These are phyloP conservation scores for Ceratocystiopsis minuta DNA, from an alignment of 2,329 filamentous ascomycete genomes.

Conservation along the genomic window DNA sequence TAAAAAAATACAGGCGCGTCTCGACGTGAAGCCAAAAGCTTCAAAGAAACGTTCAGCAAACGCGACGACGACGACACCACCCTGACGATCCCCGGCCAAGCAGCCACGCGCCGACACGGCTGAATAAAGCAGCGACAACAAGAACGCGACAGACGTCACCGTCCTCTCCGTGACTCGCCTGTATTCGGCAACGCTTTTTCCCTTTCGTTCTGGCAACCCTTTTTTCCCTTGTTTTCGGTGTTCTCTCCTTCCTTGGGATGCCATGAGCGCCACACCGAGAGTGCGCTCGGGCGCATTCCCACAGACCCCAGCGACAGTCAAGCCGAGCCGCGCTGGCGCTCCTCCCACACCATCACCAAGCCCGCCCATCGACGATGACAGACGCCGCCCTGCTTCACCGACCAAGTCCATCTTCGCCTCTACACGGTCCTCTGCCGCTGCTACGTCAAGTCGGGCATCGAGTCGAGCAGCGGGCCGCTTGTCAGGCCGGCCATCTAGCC, in stretches of 20 bases:
- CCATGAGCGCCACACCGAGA: constrained; percentile 13
- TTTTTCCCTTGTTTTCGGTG: background rate
- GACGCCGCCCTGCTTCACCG: background rate
- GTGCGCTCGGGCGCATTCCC: constrained; percentile 13
- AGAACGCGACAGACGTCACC: too few species aligned
- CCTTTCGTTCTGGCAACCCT: background rate
- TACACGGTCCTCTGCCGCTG: background rate
- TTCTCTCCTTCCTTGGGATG: constrained; percentile 4
- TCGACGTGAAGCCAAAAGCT: constrained; percentile 18
- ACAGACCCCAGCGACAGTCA: constrained; percentile 9
- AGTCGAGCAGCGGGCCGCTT: too few species aligned
- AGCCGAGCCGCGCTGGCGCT: constrained; percentile 4
- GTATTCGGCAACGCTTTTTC: too few species aligned
- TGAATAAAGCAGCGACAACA: too few species aligned
- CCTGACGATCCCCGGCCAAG: too few species aligned
- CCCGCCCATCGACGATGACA: constrained; percentile 3
- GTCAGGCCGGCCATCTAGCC: too few species aligned
- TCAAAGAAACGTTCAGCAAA: background rate
- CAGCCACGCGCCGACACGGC: too few species aligned
- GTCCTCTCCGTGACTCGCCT: too few species aligned
- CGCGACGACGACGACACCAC: background rate
- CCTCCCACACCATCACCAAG: constrained; percentile 11
- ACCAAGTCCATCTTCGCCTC: constrained; percentile 3
- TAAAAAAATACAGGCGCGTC: constrained; percentile 15
- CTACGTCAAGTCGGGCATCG: too few species aligned